Evolutionary conservation across 495 filamentous ascomycete genomes (phyloP).

Genomic region (Trichocladium uniseriatum): DNA sequence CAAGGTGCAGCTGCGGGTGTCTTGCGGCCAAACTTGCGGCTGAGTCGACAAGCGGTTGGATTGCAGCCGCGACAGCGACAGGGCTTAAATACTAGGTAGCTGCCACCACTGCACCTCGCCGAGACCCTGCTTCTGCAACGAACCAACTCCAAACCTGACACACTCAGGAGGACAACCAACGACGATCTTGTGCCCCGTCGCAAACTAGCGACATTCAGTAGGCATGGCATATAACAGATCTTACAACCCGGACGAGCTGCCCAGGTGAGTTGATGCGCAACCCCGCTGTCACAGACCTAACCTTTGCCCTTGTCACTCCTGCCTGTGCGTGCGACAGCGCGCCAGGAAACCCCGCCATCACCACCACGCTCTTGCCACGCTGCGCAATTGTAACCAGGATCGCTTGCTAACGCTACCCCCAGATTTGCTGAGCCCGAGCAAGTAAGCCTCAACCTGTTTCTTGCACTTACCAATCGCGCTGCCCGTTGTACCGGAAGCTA

Average conservation of each 20-base stretch:
- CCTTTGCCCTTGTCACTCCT: neutral
- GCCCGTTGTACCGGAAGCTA: slow-evolving; percentile 7
- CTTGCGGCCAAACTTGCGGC: slow-evolving; percentile 5
- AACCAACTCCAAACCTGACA: slow-evolving; percentile 13
- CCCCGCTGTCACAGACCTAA: slow-evolving; percentile 1
- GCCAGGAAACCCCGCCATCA: slow-evolving; percentile 4
- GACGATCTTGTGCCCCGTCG: slow-evolving; percentile 11
- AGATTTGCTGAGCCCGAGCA: slow-evolving; percentile 94
- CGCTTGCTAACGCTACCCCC: slow-evolving; percentile 15
- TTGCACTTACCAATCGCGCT: slow-evolving; percentile 1
- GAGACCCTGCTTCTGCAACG: neutral
- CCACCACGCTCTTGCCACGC: neutral
- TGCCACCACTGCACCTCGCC: neutral
- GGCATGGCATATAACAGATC: slow-evolving; percentile 88
- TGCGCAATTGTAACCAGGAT: neutral
- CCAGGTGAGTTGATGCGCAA: slow-evolving; percentile 80
- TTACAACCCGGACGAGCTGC: slow-evolving; percentile 94
- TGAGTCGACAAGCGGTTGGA: slow-evolving; percentile 7
- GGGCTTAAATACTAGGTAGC: neutral
- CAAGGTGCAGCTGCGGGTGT: neutral
- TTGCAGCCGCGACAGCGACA: neutral
- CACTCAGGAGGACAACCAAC: slow-evolving; percentile 13
- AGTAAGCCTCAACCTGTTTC: slow-evolving; percentile 40
- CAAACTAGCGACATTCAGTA: slow-evolving; percentile 8
- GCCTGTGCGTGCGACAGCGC: neutral